A percentile compares a stretch with the other conserved stretches of the same genome.
Conservation (phyloP, 108 stramenopile species). For the Pseudonitzschia delicatissima region DNA sequence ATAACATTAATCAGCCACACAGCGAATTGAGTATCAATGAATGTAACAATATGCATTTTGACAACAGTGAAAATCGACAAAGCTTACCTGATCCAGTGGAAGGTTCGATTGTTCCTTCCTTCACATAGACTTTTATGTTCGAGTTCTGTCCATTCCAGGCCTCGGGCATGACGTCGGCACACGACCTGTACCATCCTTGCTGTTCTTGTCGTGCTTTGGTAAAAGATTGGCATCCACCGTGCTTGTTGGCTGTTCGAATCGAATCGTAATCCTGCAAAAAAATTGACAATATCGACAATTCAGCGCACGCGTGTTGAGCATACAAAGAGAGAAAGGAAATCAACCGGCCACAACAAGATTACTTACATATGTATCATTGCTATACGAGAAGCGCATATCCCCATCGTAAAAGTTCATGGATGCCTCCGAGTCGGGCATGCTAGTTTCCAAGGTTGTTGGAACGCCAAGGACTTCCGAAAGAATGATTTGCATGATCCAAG, state of each 20-base stretch:
- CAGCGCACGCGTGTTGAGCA: not conserved
- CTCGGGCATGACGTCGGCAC: conserved; percentile 29
- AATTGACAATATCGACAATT: too few species aligned
- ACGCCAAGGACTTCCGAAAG: conserved; percentile 41
- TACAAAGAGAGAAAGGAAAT: not conserved
- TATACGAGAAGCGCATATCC: conserved; percentile 12
- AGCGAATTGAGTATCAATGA: not conserved
- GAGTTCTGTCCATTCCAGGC: conserved; percentile 29
- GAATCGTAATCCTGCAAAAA: conserved; percentile 6
- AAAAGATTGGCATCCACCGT: conserved; percentile 12
- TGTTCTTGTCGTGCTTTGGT: not conserved
- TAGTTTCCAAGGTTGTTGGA: conserved; percentile 27
- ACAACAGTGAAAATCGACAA: not conserved
- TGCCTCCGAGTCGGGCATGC: not conserved
- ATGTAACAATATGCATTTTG: not conserved
- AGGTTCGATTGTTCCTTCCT: conserved; percentile 21
- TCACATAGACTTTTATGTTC: not conserved
- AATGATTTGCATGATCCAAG: conserved; percentile 43
- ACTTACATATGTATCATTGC: conserved; percentile 14
- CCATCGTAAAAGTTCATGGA: conserved; percentile 34
- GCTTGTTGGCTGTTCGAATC: conserved; percentile 10
- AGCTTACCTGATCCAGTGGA: not conserved
- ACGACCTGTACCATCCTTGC: conserved; percentile 8
- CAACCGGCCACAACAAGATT: not conserved
- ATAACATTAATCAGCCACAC: not conserved